Conservation (phyloP, 2,329 filamentous ascomycete species). For the Penicillium capsulatum region DNA sequence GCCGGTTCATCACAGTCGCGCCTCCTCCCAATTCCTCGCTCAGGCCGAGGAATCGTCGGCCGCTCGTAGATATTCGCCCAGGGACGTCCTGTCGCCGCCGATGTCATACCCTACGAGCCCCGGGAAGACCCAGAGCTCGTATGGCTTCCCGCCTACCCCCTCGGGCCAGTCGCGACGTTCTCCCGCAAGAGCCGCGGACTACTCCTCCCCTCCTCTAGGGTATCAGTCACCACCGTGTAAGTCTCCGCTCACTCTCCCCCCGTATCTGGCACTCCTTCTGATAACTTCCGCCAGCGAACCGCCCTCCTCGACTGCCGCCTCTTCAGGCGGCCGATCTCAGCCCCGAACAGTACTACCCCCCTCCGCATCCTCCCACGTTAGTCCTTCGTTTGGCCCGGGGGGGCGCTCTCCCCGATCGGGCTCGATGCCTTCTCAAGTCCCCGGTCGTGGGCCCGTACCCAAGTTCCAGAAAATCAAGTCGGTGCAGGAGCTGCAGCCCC, state of each 20-base stretch:
- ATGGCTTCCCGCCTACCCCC: constrained; percentile 50
- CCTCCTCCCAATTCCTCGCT: constrained; percentile 67
- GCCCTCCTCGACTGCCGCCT: constrained; percentile 66
- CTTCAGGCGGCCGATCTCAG: constrained; percentile 66
- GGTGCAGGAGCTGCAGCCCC: constrained; percentile 70
- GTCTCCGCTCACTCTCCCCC: constrained; percentile 22
- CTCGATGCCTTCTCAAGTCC: constrained; percentile 38
- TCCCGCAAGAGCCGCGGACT: constrained; percentile 63
- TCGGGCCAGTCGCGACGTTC: constrained; percentile 64
- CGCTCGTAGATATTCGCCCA: constrained; percentile 90
- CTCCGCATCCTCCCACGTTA: constrained; percentile 66
- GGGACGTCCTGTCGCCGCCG: constrained; percentile 80
- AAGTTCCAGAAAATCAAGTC: constrained; percentile 78
- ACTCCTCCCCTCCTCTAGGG: constrained; percentile 54
- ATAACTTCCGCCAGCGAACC: constrained; percentile 33
- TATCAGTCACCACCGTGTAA: constrained; percentile 58
- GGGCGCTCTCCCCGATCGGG: constrained; percentile 47
- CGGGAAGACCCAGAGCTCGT: constrained; percentile 50
- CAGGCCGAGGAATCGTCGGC: constrained; percentile 70
- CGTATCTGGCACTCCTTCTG: background rate
- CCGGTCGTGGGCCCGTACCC: constrained; percentile 66
- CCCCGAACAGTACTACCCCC: constrained; percentile 66
- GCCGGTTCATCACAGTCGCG: constrained; percentile 65
- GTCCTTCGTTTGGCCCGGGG: constrained; percentile 59
- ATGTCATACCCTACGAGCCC: constrained; percentile 69